Base-by-base conservation (phyloP, 108 stramenopile species). In the Stephanodiscus minutulus region DNA sequence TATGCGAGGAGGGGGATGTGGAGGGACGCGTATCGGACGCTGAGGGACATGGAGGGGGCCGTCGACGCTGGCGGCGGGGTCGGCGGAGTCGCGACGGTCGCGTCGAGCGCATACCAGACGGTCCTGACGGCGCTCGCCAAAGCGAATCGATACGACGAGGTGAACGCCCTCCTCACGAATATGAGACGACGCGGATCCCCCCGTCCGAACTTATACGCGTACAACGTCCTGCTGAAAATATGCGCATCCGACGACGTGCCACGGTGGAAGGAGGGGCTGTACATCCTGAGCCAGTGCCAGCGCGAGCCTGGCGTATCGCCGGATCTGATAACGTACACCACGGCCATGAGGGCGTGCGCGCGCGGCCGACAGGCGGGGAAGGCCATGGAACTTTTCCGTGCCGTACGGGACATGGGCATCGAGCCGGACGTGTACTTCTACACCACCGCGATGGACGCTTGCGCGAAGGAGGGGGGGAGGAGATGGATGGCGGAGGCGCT, bases 371-470 rank as follows among this genome's bases (percentile, higher is more conserved):
- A 85, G 41, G 72, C 86, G 3, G 63, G 75, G 27, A 74, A 81
- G 53, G 92, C 92, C 5, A 52, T 93, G 54, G 77, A 81, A 57
- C 49, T 93, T 48, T 72, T 88, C 25, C 68, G 88, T 33, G 84
- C 79, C 9, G 80, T 86, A 25, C 72, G 85, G 59, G 88, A 90
- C 50, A 83, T 83, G 72, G 80, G 76, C 8, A 58, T 88, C 1
- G 70, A 76, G 13, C 58, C 87, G 29, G 92, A 93, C 71, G 82
- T 72, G n/a, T 88, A 91, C 68, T 85, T 73, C 55, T 91, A 94
- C 59, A 89, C 92, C 5, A 89, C 90, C 9, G 88, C 83, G 6
- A 94, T 94, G 49, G 89, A 94, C 73, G 88, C 87, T 12, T 88
- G 90, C 66, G 87, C 88, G 47, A 88, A 89, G 64, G 87, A 72